These are phyloP conservation scores for Ophiostoma ips DNA, from an alignment of 2,329 filamentous ascomycete genomes.

Conservation along the genomic window DNA sequence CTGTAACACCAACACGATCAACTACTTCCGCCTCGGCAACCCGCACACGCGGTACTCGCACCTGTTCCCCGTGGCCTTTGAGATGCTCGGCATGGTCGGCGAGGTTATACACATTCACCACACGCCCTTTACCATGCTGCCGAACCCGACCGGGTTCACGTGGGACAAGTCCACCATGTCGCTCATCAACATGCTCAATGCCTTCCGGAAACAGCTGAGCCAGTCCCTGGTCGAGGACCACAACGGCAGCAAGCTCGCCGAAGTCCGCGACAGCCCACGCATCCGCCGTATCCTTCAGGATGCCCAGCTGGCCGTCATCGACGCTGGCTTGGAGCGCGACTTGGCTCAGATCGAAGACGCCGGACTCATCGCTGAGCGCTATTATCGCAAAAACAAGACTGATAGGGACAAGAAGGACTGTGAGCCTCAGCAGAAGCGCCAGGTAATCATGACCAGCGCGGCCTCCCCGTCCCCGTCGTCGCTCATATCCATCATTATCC, in stretches of 20 bases:
- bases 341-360: too few relatives aligned
- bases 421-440: background rate
- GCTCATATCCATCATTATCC: too few relatives aligned
- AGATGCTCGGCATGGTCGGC: conserved; percentile 43
- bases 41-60: conserved; percentile 28
- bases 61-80: conserved; percentile 41
- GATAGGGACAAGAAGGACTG: too few relatives aligned
- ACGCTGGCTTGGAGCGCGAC: background rate
- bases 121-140: conserved; percentile 38
- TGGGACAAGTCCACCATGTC: conserved; percentile 38
- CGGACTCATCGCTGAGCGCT: background rate
- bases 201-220: background rate
- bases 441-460: background rate
- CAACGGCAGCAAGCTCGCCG: background rate
- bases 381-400: background rate
- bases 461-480: background rate
- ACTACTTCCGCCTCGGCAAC: conserved; percentile 25
- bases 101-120: conserved; percentile 34
- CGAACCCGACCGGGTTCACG: conserved; percentile 39
- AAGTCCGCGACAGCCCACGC: background rate
- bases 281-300: background rate
- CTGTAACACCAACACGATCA: conserved; percentile 38
- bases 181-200: conserved; percentile 26
- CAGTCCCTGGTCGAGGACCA: background rate
- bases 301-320: conserved; percentile 21